phyloP scores from a whole-genome alignment of 805 yeast genomes.

The Nakazawaea pomicola region DNA sequence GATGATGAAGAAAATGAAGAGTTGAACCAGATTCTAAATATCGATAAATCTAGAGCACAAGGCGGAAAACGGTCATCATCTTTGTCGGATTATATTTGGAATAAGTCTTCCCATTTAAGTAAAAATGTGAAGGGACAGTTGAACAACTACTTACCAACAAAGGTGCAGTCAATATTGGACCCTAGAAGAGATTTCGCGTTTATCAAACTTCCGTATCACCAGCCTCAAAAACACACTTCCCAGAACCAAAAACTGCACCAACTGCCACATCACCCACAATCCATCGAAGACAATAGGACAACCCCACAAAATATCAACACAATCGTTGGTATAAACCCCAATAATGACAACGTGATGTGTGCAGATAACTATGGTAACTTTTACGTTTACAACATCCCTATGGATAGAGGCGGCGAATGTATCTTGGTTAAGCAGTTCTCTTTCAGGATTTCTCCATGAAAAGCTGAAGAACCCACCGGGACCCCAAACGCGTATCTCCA shows the following conservation, averaged over 20 bases:
- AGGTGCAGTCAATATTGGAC: constrained; percentile 78
- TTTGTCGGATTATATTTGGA: constrained; percentile 21
- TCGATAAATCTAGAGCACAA: constrained; percentile 2
- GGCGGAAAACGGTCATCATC: constrained; percentile 5
- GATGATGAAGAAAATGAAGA: constrained; percentile 7
- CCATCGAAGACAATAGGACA: constrained; percentile 14
- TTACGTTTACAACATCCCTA: constrained; percentile 72
- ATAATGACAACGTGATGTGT: constrained; percentile 48
- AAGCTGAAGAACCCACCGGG: no score
- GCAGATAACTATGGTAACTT: constrained; percentile 80
- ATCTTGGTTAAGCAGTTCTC: constrained; percentile 67
- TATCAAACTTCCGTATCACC: constrained; percentile 55
- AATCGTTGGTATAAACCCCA: constrained; percentile 25
- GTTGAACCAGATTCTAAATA: constrained; percentile 9
- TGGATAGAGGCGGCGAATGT: constrained; percentile 83
- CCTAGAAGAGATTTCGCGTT: constrained; percentile 91
- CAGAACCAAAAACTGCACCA: constrained; percentile 22
- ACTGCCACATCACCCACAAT: no score
- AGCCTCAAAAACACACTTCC: constrained; percentile 12
- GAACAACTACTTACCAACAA: constrained; percentile 57
- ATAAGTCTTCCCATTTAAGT: constrained; percentile 12
- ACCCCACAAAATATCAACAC: constrained; percentile 18
- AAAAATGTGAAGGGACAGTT: constrained; percentile 15
- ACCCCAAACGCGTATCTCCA: no score
- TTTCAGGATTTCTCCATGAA: no score